Evolutionary conservation across 2,329 filamentous ascomycete genomes (phyloP), one percentile per base, ranked within the genome.

Genomic region (Sclerotinia trifoliorum): DNA sequence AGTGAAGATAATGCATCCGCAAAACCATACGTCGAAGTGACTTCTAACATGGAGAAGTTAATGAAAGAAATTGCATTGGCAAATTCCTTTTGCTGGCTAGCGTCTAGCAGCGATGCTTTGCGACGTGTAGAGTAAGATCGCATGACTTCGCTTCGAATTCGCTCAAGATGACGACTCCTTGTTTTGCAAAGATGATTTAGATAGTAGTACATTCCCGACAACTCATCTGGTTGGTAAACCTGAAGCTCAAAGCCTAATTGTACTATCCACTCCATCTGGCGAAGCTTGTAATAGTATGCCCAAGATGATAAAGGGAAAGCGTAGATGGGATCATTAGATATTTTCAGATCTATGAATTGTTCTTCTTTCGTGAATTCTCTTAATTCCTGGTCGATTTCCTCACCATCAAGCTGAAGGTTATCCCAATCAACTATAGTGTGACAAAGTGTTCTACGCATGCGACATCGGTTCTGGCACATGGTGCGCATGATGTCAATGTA

Each of bases 211-310:
- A 97, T 96, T 32, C 88, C 88, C 0, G 88, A 86, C 13, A 95
- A 83, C 78, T 99, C 95, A 77, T 96, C 90, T 0, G 88, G 84
- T 65, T 94, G 88, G 78, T 98, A 98, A 13, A 97, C 86, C 55
- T 94, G 90, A 17, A 97, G 88, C 79, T 99, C 95, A 78, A 99
- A 98, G 17, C 96, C 95, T 44, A 97, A 87, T 76, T 97, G 91
- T 21, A 97, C 84, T 57, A 96, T 90, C 83, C 89, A 90, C 77
- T 94, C 90, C 84, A 97, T 92, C 75, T 94, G 87, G 42, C 86
- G 87, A n/a, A 97, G 84, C 78, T 97, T 98, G 79, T 96, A 92
- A 69, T 94, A 86, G 74, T 94, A 96, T 0, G 89, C 87, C 95
- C 95, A 99, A 4, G 91, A 93, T 1, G 91, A 93, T 0, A 98